phyloP scores from a whole-genome alignment of 352 stramenopile genomes.

The Globisporangium ultimum region DNA sequence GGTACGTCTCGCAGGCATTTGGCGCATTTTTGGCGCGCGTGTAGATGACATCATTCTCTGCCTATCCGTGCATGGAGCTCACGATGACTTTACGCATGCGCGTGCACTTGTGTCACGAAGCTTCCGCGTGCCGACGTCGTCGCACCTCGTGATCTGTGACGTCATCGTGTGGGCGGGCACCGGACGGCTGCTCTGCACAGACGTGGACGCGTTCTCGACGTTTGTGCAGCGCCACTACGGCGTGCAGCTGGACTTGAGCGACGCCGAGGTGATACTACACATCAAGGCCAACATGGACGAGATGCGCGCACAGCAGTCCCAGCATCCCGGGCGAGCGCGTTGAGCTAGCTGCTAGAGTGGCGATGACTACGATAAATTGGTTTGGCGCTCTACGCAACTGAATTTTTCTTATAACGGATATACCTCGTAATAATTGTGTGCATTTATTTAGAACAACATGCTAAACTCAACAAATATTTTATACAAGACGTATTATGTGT shows the following conservation, averaged over 20 bases:
- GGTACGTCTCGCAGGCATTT: conserved; percentile 20
- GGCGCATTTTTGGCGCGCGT: too few relatives aligned
- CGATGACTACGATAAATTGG: too few relatives aligned
- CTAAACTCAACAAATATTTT: too few relatives aligned
- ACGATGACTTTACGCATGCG: too few relatives aligned
- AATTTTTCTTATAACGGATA: too few relatives aligned
- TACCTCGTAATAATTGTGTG: too few relatives aligned
- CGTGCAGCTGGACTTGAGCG: conserved; percentile 59
- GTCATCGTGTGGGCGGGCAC: conserved; percentile 71
- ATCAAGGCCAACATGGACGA: conserved; percentile 74
- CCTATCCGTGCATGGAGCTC: too few relatives aligned
- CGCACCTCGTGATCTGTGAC: conserved; percentile 50
- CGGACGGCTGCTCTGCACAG: conserved; percentile 48
- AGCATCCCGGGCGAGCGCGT: background rate
- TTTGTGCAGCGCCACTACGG: conserved; percentile 60
- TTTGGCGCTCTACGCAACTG: too few relatives aligned
- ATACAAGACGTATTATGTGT: too few relatives aligned
- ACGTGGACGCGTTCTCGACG: conserved; percentile 63
- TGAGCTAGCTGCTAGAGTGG: too few relatives aligned
- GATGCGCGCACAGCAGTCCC: conserved; percentile 30
- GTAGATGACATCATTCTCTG: too few relatives aligned
- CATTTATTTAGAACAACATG: too few relatives aligned
- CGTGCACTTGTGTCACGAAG: conserved; percentile 5
- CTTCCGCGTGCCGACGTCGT: conserved; percentile 36
- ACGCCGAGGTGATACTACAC: conserved; percentile 59